Evolutionary conservation across 352 stramenopile genomes (phyloP), one percentile per base, ranked within the genome.

Genomic region (Thalassiosira pacifica): DNA sequence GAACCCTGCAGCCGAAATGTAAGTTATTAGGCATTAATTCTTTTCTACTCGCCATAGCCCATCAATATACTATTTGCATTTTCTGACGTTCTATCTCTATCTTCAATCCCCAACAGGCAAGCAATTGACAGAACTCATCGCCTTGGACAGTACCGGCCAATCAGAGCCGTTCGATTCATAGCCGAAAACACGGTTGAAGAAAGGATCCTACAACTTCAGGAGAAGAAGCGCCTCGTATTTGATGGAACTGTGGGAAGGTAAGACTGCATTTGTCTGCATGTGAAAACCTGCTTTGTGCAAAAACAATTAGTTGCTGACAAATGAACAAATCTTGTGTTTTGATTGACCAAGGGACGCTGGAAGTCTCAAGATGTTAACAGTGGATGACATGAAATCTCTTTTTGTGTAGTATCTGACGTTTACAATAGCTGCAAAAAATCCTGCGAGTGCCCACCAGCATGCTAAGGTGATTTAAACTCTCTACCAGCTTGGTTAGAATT

Each of bases 51-150:
- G n/a, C n/a, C n/a, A n/a, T n/a, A n/a, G n/a, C n/a, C n/a, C n/a
- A n/a, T 57, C 2, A 57, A 57, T 13, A 57, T 57, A 5, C 5
- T 57, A 8, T 57, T n/a, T 19, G 18, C 45, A 57, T 24, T 85
- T 24, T 40, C 27, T 71, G 34, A 53, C 32, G 24, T 16, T 19
- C 18, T 52, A 0, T 22, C 34, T 63, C 34, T 32, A 60, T 70
- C 48, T 32, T 63, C 22, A n/a, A n/a, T n/a, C n/a, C n/a, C n/a
- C n/a, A n/a, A 40, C n/a, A 87, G 96, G 91, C 96, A 98, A 90
- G 98, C 98, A 0, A 99, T 99, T 80, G 97, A 99, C 87, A 96
- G 98, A 55, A 99, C 97, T 18, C 98, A 99, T 92, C 96, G 98
- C 19, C 92, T 99, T 0, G 98, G 98, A 0, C 98, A 99, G 82